phyloP scores from a whole-genome alignment of 1,139 yeast genomes.

The Kodamaea fungicola region DNA sequence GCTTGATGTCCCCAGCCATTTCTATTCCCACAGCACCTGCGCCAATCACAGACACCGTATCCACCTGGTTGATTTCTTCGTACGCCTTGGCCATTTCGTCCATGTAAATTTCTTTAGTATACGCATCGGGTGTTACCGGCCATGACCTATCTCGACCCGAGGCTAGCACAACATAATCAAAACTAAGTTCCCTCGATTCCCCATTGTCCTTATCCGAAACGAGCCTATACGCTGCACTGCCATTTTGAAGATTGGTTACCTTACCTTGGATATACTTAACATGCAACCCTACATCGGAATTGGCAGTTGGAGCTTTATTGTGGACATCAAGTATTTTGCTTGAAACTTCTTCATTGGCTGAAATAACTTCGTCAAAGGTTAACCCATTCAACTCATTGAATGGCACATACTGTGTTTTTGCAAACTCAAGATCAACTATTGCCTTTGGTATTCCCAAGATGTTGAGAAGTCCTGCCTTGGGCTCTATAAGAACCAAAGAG shows the following conservation, averaged over 20 bases:
- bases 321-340: conserved; percentile 11
- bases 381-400: conserved; percentile 29
- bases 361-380: conserved; percentile 25
- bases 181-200: conserved; percentile 21
- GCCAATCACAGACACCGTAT: conserved; percentile 37
- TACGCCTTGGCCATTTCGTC: conserved; percentile 33
- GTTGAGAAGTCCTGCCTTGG: conserved; percentile 50
- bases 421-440: conserved; percentile 45
- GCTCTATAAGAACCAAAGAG: conserved; percentile 46
- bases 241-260: conserved; percentile 28
- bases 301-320: conserved; percentile 11
- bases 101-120: conserved; percentile 24
- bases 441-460: conserved; percentile 50
- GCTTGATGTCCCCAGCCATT: conserved; percentile 44
- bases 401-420: conserved; percentile 40
- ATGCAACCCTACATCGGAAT: conserved; percentile 15
- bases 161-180: conserved; percentile 49
- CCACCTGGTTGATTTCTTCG: conserved; percentile 18
- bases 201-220: conserved; percentile 9
- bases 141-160: conserved; percentile 50
- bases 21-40: conserved; percentile 54
- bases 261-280: conserved; percentile 40
- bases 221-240: conserved; percentile 22
- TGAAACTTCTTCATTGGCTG: conserved; percentile 18
- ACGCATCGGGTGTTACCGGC: conserved; percentile 52